These are phyloP conservation scores for Auricularia sp. DNA, from an alignment of 768 basidiomycete genomes.

Conservation along the genomic window DNA sequence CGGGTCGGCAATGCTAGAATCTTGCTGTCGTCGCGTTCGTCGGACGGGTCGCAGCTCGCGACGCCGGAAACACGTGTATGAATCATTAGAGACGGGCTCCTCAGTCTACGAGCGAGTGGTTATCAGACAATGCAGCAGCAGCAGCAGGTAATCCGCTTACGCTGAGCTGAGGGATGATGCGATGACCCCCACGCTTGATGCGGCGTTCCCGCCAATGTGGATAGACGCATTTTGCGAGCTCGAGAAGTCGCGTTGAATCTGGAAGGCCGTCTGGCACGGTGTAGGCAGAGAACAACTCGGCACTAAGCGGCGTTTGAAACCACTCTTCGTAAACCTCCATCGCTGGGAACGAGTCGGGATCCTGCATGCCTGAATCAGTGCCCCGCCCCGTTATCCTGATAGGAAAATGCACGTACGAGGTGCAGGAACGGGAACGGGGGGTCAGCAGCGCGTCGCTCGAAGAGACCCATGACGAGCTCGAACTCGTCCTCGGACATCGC, in stretches of 20 bases:
- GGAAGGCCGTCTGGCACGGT: neutral
- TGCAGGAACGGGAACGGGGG: constrained; percentile 76
- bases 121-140: neutral
- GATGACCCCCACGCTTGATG: constrained; percentile 66
- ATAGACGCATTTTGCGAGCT: constrained; percentile 66
- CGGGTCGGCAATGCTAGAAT: constrained; percentile 73
- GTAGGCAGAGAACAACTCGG: neutral
- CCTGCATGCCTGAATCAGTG: neutral
- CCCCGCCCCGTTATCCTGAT: neutral
- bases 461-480: constrained; percentile 88
- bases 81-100: constrained; percentile 80
- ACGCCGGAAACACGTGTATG: constrained; percentile 94
- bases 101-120: constrained; percentile 46
- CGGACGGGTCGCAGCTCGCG: constrained; percentile 89
- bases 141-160: constrained; percentile 35
- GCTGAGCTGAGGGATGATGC: constrained; percentile 82
- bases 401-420: constrained; percentile 47
- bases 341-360: neutral
- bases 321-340: constrained; percentile 3
- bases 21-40: constrained; percentile 89
- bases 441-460: constrained; percentile 86
- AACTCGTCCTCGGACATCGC: constrained; percentile 81
- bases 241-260: constrained; percentile 30
- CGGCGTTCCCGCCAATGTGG: constrained; percentile 88
- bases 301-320: neutral